A percentile compares a stretch with the other conserved stretches of the same genome.
phyloP scores from a whole-genome alignment of 192 early-diverging fungal species.

The Coemansia biformis region DNA sequence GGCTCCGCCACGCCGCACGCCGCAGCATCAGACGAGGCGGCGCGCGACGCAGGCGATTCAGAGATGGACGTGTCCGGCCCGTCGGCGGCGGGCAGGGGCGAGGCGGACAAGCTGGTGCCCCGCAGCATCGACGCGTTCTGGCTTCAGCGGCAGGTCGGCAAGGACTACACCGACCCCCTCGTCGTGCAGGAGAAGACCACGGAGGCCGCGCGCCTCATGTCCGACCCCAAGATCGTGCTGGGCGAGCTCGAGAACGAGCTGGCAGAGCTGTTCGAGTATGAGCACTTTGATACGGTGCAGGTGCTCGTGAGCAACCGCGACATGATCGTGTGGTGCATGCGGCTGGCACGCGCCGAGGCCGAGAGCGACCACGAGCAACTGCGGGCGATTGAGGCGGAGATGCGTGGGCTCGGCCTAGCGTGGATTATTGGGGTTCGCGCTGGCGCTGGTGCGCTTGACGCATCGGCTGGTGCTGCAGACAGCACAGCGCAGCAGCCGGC shows the following conservation, averaged over 20 bases:
- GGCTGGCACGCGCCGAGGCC: conserved; percentile 68
- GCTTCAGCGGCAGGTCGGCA: conserved; percentile 82
- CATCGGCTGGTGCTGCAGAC: no score
- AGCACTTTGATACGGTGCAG: conserved; percentile 93
- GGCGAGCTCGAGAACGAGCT: conserved; percentile 95
- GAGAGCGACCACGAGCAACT: conserved; percentile 52
- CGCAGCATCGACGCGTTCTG: conserved; percentile 97
- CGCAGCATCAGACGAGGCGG: no score
- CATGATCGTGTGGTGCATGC: conserved; percentile 85
- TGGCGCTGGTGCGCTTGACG: no score
- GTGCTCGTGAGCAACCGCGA: conserved; percentile 83
- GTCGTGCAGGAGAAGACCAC: conserved; percentile 84
- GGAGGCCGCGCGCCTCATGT: conserved; percentile 67
- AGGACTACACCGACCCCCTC: conserved; percentile 79
- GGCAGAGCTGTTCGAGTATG: conserved; percentile 93
- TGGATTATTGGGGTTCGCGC: conserved; percentile 67
- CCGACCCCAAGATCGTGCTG: conserved; percentile 54
- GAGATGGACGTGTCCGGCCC: no score
- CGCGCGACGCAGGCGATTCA: no score
- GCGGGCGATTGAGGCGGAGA: conserved; percentile 56
- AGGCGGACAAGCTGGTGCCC: conserved; percentile 43
- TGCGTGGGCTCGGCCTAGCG: conserved; percentile 61
- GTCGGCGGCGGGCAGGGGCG: conserved; percentile 1
- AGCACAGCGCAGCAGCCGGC: neutral
- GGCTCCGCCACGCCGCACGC: neutral